phyloP scores from a whole-genome alignment of 306 rosid genomes.

The Acmispon strigosus region DNA sequence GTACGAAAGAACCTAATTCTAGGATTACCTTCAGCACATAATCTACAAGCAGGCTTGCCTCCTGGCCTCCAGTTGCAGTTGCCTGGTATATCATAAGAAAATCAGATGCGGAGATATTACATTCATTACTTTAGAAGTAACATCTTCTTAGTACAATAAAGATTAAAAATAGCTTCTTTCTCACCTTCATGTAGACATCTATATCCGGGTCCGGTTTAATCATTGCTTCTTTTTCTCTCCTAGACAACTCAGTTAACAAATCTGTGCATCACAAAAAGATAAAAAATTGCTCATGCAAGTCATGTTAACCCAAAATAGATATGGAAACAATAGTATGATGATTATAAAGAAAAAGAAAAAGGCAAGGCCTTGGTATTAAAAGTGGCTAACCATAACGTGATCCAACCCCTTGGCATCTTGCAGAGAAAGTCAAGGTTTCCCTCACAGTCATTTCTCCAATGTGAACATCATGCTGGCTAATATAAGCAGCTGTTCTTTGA shows the following conservation, averaged over 20 bases:
- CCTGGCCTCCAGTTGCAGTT: constrained; percentile 55
- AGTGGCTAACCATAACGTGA: constrained; percentile 43
- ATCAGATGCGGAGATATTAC: too few relatives aligned
- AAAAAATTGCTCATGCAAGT: neutral
- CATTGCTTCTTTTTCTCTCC: constrained; percentile 58
- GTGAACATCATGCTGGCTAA: constrained; percentile 47
- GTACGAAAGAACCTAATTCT: too few relatives aligned
- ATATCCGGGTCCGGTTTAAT: constrained; percentile 59
- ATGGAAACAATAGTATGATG: too few relatives aligned
- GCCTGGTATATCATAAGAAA: constrained; percentile 32
- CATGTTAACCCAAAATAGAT: too few relatives aligned
- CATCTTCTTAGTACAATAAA: too few relatives aligned
- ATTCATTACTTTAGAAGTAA: too few relatives aligned
- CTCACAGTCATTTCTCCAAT: constrained; percentile 50
- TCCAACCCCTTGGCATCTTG: constrained; percentile 59
- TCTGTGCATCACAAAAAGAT: constrained; percentile 22
- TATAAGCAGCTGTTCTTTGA: constrained; percentile 45
- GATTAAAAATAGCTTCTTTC: neutral
- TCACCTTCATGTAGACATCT: constrained; percentile 67
- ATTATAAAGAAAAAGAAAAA: neutral
- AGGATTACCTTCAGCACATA: constrained; percentile 52
- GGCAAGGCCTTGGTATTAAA: neutral
- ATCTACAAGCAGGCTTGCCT: constrained; percentile 50
- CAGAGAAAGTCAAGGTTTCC: constrained; percentile 51
- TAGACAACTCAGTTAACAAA: constrained; percentile 51